These are phyloP conservation scores for Cryomyces antarcticus DNA, from an alignment of 495 filamentous ascomycete species.

Conservation along the genomic window DNA sequence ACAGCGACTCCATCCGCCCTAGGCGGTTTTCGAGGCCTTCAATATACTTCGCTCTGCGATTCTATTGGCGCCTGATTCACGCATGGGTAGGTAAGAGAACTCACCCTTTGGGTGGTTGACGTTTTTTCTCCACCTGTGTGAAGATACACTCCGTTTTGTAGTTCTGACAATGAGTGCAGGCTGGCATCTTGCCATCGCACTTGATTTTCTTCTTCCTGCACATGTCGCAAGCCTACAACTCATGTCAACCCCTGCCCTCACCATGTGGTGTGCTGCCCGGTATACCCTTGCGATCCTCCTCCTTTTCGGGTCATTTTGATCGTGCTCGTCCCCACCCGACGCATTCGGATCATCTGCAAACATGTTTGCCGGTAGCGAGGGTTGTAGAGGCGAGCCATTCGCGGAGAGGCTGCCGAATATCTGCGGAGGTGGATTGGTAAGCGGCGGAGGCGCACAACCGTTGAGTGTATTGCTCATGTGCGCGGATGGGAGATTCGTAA, in stretches of 20 bases:
- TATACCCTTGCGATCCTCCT: constrained; percentile 77
- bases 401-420: constrained; percentile 44
- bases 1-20: constrained; percentile 76
- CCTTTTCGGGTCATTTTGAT: constrained; percentile 74
- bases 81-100: constrained; percentile 6
- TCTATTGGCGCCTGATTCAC: constrained; percentile 2
- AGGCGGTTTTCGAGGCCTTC: constrained; percentile 91
- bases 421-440: constrained; percentile 46
- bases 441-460: constrained; percentile 21
- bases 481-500: not conserved
- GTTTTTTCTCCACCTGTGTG: constrained; percentile 96
- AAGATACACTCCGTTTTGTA: constrained; percentile 98
- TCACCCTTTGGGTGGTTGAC: constrained; percentile 92
- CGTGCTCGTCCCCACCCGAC: too few relatives aligned
- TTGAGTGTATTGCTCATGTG: not conserved
- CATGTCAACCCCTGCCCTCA: constrained; percentile 12
- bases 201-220: constrained; percentile 99
- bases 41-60: constrained; percentile 76
- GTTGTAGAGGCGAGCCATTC: constrained; percentile 39
- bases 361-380: constrained; percentile 37
- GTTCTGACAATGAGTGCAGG: constrained; percentile 90
- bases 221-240: constrained; percentile 79
- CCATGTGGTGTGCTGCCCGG: constrained; percentile 8
- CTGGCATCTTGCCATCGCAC: constrained; percentile 89
- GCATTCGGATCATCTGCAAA: too few relatives aligned